Evolutionary conservation across 2,329 filamentous ascomycete species (phyloP).

Genomic region (Davidsoniella eucalypti): DNA sequence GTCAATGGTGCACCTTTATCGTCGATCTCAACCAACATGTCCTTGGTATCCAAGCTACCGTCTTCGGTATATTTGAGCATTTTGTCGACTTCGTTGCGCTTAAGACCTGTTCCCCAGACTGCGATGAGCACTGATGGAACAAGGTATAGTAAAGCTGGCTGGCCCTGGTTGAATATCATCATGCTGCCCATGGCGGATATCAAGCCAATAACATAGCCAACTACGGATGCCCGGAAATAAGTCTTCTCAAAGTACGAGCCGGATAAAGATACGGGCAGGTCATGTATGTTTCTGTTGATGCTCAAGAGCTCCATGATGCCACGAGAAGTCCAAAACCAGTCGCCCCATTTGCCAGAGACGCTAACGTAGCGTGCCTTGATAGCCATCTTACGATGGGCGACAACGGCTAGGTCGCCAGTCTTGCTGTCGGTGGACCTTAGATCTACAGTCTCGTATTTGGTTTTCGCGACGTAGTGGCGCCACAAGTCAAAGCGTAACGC

Average conservation of each 20-base stretch:
- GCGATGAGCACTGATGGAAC: slow-evolving; percentile 69
- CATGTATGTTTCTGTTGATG: neutral
- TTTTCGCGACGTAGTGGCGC: slow-evolving; percentile 58
- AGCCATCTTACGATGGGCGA: slow-evolving; percentile 23
- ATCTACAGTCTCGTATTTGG: slow-evolving; percentile 25
- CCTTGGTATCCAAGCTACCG: slow-evolving; percentile 36
- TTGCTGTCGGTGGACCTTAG: slow-evolving; percentile 1
- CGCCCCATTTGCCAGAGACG: slow-evolving; percentile 63
- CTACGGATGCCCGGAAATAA: slow-evolving; percentile 65
- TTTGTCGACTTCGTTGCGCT: slow-evolving; percentile 51
- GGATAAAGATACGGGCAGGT: neutral
- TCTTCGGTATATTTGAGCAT: slow-evolving; percentile 79
- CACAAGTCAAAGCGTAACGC: slow-evolving; percentile 86
- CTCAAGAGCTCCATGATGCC: neutral
- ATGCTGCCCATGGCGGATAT: slow-evolving; percentile 60
- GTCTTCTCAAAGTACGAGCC: slow-evolving; percentile 50
- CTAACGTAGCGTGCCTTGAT: slow-evolving; percentile 37
- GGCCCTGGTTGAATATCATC: slow-evolving; percentile 61
- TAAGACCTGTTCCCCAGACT: slow-evolving; percentile 56
- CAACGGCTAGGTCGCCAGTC: slow-evolving; percentile 20
- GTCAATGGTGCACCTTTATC: slow-evolving; percentile 28
- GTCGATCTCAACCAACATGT: slow-evolving; percentile 39
- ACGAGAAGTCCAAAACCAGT: slow-evolving; percentile 56
- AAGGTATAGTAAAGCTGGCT: slow-evolving; percentile 82
- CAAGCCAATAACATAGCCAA: slow-evolving; percentile 68